Conservation (phyloP, 768 basidiomycete genomes). For the Phlegmacium glaucopus region DNA sequence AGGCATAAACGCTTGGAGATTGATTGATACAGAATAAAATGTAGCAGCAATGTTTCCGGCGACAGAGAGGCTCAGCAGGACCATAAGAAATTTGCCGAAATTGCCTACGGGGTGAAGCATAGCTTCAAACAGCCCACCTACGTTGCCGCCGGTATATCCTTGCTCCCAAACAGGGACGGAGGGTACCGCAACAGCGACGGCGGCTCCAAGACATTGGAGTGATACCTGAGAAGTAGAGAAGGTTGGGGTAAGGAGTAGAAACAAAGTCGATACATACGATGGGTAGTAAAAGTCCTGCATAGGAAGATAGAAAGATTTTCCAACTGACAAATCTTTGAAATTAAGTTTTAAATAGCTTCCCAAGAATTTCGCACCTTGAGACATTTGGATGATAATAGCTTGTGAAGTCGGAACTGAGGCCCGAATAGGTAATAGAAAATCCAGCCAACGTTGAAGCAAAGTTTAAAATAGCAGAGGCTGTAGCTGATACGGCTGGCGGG, state of each 20-base stretch:
- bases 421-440: constrained; percentile 63
- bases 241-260: background rate
- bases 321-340: constrained; percentile 37
- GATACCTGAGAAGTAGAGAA: constrained; percentile 34
- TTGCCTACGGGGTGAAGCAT: constrained; percentile 67
- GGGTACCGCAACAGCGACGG: constrained; percentile 54
- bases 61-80: constrained; percentile 78
- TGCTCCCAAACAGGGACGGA: constrained; percentile 58
- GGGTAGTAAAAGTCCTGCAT: constrained; percentile 64
- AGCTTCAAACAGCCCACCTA: constrained; percentile 70
- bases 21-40: constrained; percentile 77
- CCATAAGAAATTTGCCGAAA: constrained; percentile 78
- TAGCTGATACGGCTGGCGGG: constrained; percentile 48
- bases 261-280: constrained; percentile 30
- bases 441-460: constrained; percentile 73
- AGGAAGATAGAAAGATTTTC: constrained; percentile 66
- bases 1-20: constrained; percentile 68
- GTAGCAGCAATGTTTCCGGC: constrained; percentile 80
- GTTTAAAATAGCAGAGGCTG: constrained; percentile 50
- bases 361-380: constrained; percentile 39
- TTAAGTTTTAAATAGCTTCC: background rate
- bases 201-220: constrained; percentile 53
- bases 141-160: constrained; percentile 53
- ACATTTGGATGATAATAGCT: constrained; percentile 61
- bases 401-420: constrained; percentile 74